Conservation (phyloP, 768 basidiomycete species). For the Fistulinella prunicolor region DNA sequence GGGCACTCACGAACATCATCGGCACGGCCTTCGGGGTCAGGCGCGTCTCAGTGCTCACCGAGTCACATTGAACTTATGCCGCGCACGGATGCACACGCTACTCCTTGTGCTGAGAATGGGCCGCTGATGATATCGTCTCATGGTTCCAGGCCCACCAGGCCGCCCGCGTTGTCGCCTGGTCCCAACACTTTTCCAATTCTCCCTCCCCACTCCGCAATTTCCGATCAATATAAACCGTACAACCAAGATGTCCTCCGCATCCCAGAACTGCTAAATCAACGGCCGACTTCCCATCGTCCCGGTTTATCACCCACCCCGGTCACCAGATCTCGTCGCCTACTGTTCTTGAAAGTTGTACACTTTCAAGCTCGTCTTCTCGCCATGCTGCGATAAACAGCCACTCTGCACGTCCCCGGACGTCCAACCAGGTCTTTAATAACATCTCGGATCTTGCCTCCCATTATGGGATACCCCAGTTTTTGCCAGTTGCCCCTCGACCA, state of each 20-base stretch:
- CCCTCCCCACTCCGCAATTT: conserved; percentile 45
- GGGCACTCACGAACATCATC: conserved; percentile 32
- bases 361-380: conserved; percentile 51
- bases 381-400: conserved; percentile 58
- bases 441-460: conserved; percentile 69
- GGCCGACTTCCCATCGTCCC: conserved; percentile 38
- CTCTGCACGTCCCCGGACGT: conserved; percentile 65
- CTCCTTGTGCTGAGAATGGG: conserved; percentile 36
- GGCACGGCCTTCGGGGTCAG: conserved; percentile 23
- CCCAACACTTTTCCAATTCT: conserved; percentile 23
- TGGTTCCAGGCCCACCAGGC: conserved; percentile 55
- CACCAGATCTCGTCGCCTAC: conserved; percentile 37
- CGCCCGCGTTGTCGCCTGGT: conserved; percentile 48
- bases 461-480: conserved; percentile 72
- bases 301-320: conserved; percentile 39
- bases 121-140: conserved; percentile 42
- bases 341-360: conserved; percentile 49
- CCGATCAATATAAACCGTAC: conserved; percentile 38
- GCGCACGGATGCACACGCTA: conserved; percentile 23
- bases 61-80: conserved; percentile 19
- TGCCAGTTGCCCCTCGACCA: conserved; percentile 67
- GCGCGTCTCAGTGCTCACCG: conserved; percentile 19
- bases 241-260: conserved; percentile 45
- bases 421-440: conserved; percentile 58
- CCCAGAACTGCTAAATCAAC: conserved; percentile 43